phyloP scores from a whole-genome alignment of 495 filamentous ascomycete species.

The Penicillium psychrofluorescens region DNA sequence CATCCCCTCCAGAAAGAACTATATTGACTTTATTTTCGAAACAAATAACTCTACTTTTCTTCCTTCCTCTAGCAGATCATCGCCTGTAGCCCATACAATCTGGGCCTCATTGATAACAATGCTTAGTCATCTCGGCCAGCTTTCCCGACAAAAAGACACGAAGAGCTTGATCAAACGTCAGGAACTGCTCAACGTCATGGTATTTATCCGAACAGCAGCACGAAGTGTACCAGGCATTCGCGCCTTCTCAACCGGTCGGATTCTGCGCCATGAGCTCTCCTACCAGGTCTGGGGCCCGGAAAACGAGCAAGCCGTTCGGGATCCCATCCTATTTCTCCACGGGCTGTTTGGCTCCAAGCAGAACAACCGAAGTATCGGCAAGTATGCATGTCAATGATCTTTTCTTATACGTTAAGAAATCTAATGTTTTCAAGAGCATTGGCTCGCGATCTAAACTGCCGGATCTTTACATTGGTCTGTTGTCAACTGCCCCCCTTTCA shows the following conservation, averaged over 20 bases:
- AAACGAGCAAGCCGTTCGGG: slow-evolving; percentile 24
- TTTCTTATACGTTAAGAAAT: slow-evolving; percentile 6
- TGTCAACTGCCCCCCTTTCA: too few species aligned
- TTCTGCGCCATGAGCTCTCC: slow-evolving; percentile 24
- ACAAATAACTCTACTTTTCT: too few species aligned
- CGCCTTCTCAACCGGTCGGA: slow-evolving; percentile 29
- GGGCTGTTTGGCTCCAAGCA: slow-evolving; percentile 94
- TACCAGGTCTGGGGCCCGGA: slow-evolving; percentile 39
- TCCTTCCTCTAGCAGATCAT: neutral
- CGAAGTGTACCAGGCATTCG: slow-evolving; percentile 15
- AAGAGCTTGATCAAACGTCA: too few species aligned
- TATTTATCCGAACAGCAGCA: slow-evolving; percentile 13
- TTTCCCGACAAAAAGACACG: neutral
- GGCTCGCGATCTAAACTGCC: slow-evolving; percentile 70
- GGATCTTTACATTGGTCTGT: slow-evolving; percentile 72
- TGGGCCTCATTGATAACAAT: neutral
- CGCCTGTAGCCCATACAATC: neutral
- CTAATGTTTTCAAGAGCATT: slow-evolving; percentile 50
- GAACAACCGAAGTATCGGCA: slow-evolving; percentile 94
- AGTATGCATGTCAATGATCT: slow-evolving; percentile 53
- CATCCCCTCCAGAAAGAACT: too few species aligned
- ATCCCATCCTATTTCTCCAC: slow-evolving; percentile 83
- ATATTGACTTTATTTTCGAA: too few species aligned
- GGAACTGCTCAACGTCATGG: slow-evolving; percentile 3
- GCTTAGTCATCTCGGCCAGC: neutral